Evolutionary conservation across 129 eudicot genomes (phyloP), one percentile per base, ranked within the genome.

Genomic region (Erigeron canadensis): DNA sequence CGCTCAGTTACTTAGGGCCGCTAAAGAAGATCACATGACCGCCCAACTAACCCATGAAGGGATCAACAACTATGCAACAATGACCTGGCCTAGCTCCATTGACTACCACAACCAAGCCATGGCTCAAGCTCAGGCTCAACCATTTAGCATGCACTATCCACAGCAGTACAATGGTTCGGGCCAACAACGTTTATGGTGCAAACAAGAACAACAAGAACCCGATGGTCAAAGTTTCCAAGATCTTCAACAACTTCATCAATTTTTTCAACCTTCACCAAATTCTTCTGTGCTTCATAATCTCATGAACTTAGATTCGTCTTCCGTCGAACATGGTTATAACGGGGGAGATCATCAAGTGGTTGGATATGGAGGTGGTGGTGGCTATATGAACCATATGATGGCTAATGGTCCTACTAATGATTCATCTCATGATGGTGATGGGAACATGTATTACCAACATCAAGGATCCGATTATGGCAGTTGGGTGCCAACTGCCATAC

Each of bases 401-500:
- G 80, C 77, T 63, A 71, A 62, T 47, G 79, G 70, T 5, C 39
- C 74, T 4, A 61, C 72, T 11, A 16, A 66, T 46, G 81, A 55
- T 81, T 54, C 82, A 43, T 54, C 82, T 18, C 90, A 81, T 23
- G 80, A 78, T 60, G 77, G 67, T 18, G 78, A 83, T 22, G 75
- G 87, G 42, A 82, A 72, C 59, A 1, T 83, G 57, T 85, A 78
- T 37, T 75, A 81, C 48, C 89, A 89, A 16, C 80, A 84, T 43
- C 87, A 82, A 19, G 86, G 85, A 43, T 80, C 88, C 0, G 65
- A 82, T 77, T 81, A 78, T 66, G 74, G 71, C 41, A 74, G 73
- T 64, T 90, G 97, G 97, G 84, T 83, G 48, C 94, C 96, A 17
- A 90, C 91, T 0, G 97, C 85, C 2, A 82, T 87, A 23, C 91